These are phyloP conservation scores for Coriaria nepalensis DNA, from an alignment of 306 rosid species.

Conservation along the genomic window DNA sequence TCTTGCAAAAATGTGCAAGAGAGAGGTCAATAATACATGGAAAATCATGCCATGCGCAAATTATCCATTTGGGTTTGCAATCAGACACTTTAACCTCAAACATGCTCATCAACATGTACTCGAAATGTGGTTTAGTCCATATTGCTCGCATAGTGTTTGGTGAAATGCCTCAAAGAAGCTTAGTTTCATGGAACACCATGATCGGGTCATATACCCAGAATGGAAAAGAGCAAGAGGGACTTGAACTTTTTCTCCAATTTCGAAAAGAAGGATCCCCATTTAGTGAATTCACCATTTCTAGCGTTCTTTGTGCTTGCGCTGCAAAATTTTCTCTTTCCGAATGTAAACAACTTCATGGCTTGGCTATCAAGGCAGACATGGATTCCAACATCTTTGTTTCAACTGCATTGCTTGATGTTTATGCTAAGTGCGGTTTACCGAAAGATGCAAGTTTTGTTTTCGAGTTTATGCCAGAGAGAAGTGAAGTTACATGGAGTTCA, in stretches of 20 bases:
- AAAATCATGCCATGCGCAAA: slow-evolving; percentile 52
- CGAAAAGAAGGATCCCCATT: slow-evolving; percentile 45
- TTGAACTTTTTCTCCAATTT: slow-evolving; percentile 47
- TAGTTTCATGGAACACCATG: slow-evolving; percentile 77
- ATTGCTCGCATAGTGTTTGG: slow-evolving; percentile 42
- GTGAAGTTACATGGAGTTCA: slow-evolving; percentile 82
- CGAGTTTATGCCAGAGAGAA: slow-evolving; percentile 52
- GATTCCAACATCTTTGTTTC: slow-evolving; percentile 69
- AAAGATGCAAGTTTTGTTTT: slow-evolving; percentile 48
- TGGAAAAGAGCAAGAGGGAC: slow-evolving; percentile 47
- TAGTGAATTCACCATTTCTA: slow-evolving; percentile 73
- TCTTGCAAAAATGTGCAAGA: slow-evolving; percentile 46
- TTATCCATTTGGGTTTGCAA: slow-evolving; percentile 38
- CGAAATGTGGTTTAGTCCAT: slow-evolving; percentile 43
- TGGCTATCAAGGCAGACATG: slow-evolving; percentile 51
- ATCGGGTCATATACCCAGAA: slow-evolving; percentile 54
- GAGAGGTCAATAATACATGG: slow-evolving; percentile 34
- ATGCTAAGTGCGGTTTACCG: slow-evolving; percentile 54
- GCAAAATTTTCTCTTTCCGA: slow-evolving; percentile 37
- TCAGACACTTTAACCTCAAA: slow-evolving; percentile 44
- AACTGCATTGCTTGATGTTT: slow-evolving; percentile 67
- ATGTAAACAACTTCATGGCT: slow-evolving; percentile 61
- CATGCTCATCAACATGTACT: slow-evolving; percentile 63
- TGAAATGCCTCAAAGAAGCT: slow-evolving; percentile 58
- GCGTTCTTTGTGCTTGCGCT: slow-evolving; percentile 71